Evolutionary conservation across 2,329 filamentous ascomycete species (phyloP).

Genomic region (Monilinia laxa): DNA sequence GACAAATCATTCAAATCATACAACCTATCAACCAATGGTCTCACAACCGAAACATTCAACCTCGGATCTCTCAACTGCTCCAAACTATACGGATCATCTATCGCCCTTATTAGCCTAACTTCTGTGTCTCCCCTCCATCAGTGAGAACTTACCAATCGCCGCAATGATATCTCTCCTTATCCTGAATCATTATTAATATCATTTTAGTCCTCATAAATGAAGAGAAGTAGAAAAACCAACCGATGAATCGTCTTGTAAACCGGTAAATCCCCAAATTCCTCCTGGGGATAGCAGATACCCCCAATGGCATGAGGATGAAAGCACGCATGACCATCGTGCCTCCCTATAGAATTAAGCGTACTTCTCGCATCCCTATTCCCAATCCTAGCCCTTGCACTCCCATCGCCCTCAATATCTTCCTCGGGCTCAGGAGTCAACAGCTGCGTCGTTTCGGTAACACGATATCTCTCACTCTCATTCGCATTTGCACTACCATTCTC

Average conservation of each 20-base stretch:
- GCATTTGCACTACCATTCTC: not conserved
- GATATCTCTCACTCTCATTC: slow-evolving; percentile 1
- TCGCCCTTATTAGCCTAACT: slow-evolving; percentile 11
- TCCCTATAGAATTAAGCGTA: not conserved
- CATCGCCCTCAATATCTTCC: slow-evolving; percentile 22
- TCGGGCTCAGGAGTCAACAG: slow-evolving; percentile 32
- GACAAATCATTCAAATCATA: slow-evolving; percentile 79
- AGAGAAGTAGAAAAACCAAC: slow-evolving; percentile 32
- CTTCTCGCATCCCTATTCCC: not conserved
- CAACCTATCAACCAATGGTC: slow-evolving; percentile 79
- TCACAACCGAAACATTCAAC: slow-evolving; percentile 72
- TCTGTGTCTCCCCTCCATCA: not conserved
- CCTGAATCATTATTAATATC: slow-evolving; percentile 29
- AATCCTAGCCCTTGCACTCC: not conserved
- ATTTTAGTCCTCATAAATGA: not conserved
- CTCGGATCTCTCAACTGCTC: slow-evolving; percentile 78
- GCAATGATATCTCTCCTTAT: slow-evolving; percentile 63
- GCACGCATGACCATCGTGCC: slow-evolving; percentile 30
- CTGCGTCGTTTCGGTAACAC: slow-evolving; percentile 22
- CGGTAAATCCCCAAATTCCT: slow-evolving; percentile 50
- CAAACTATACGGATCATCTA: slow-evolving; percentile 64
- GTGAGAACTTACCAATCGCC: slow-evolving; percentile 57
- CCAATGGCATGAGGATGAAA: slow-evolving; percentile 34
- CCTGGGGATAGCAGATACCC: slow-evolving; percentile 33
- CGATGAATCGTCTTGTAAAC: slow-evolving; percentile 78